Base-by-base conservation (phyloP, 2,329 filamentous ascomycete species). In the Alternaria brassicicola region DNA sequence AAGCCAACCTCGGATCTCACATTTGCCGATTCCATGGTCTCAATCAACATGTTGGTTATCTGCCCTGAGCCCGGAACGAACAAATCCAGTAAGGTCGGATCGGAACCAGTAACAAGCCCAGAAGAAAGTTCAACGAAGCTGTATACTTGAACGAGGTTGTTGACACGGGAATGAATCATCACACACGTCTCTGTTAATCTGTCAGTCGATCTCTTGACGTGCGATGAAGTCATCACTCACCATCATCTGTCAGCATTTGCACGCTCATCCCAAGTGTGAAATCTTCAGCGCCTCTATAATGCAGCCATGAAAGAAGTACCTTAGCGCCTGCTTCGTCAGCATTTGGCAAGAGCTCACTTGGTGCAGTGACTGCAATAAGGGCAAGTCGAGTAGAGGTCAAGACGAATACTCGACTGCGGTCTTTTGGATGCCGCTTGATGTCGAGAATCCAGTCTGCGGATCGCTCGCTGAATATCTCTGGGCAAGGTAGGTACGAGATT, bases 401-500 rank as follows among this genome's bases (percentile, higher is more conserved):
- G 9, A 90, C 76, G 55, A 88, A 85, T 1, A 87, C 66, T n/a
- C 85, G 81, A 25, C 79, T 77, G 5, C 78, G 75, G 52, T 82
- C 77, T 2, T 73, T 67, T 1, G 82, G 81, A 56, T 84, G 84
- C 8, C 74, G 66, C 61, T 81, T 80, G 1, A 88, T 68, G 66
- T 89, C 84, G 56, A 92, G 70, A 46, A 92, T 84, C 82, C 83
- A 82, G 57, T 79, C 70, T 3, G 65, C 38, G 0, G 72, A 71
- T 8, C 64, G 67, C 6, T 61, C 46, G 1, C 72, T 55, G n/a
- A 71, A 64, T 6, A 78, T 28, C 9, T 65, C 35, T 3, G 74
- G 62, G 33, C 67, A 67, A 19, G 65, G 63, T 9, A 77, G 62
- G 15, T 58, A 59, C 8, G 56, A 56, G 23, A 61, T 63, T 9